Evolutionary conservation across 1,284 basidiomycete species (phyloP), one percentile per base, ranked within the genome.

Genomic region (Sporisorium reilianum): DNA sequence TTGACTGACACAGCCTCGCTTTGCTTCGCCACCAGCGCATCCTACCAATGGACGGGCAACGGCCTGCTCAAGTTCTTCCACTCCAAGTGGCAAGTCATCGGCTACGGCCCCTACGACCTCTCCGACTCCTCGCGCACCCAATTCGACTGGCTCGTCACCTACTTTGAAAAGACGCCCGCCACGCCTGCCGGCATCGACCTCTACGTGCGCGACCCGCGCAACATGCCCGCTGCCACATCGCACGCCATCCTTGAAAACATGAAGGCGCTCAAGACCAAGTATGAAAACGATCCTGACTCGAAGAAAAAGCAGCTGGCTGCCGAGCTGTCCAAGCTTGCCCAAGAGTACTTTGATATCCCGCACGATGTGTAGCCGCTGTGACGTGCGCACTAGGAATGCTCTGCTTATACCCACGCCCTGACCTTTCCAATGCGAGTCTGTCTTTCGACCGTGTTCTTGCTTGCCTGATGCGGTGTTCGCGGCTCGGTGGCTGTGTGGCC

Each of bases 31-130:
- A n/a, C 11, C 64, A 75, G 70, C 8, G 73, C 62, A 5, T 68
- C 69, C 2, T 75, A 72, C 54, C 73, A 76, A 45, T 76, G 70
- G 73, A 76, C 64, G 22, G 72, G 72, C 42, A 65, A 69, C 51
- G 70, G 68, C 1, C 61, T 76, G 25, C 66, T 73, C 32, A 58
- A 55, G 23, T 55, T 72, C 55, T 76, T 76, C 64, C 68, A 76
- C 45, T 67, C 64, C 22, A 72, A 68, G 55, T 72, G 73, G 69
- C 73, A 76, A 40, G 61, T 76, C 23, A 72, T 76, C 22, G 70
- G 70, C 44, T 76, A 75, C 28, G 72, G 72, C 3, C 66, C 66
- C 8, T 75, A 75, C 72, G 67, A 75, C 52, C 63, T 70, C 26
- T 42, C 46, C 32, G 67, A 75, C n/a, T 57, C 59, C 0, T 59